Percentiles rank a stretch among this genome's conserved stretches.
Evolutionary conservation across 2,329 filamentous ascomycete species (phyloP).

Genomic region (Fusarium kyushuense): DNA sequence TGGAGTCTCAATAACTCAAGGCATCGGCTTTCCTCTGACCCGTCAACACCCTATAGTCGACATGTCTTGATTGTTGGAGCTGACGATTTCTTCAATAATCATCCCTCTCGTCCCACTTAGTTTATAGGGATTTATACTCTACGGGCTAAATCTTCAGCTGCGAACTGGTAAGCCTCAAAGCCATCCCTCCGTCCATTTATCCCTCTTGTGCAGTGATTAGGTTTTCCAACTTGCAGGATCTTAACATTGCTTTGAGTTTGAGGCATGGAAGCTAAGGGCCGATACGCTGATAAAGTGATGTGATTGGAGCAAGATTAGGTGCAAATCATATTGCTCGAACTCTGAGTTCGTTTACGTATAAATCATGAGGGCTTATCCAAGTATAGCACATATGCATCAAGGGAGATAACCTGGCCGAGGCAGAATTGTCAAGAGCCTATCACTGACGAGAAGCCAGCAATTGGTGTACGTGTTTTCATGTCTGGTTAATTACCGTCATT

Average conservation of each 20-base stretch:
- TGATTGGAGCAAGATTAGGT: constrained; percentile 24
- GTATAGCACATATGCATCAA: constrained; percentile 16
- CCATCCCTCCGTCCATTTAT: constrained; percentile 1
- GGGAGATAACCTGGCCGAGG: constrained; percentile 9
- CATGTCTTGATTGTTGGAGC: not conserved
- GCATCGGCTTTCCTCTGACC: constrained; percentile 1
- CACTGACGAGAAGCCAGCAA: constrained; percentile 1
- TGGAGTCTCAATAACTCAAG: constrained; percentile 3
- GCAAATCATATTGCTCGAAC: constrained; percentile 26
- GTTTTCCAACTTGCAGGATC: constrained; percentile 22
- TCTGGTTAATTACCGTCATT: constrained; percentile 13
- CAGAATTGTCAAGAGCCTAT: constrained; percentile 19
- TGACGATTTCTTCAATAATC: constrained; percentile 28
- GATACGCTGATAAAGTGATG: constrained; percentile 24
- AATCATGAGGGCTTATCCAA: constrained; percentile 9
- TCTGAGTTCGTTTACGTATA: constrained; percentile 16
- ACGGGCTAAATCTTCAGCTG: constrained; percentile 39
- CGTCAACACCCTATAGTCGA: constrained; percentile 15
- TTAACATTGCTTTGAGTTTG: constrained; percentile 12
- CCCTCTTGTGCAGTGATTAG: constrained; percentile 7
- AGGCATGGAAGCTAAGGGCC: constrained; percentile 13
- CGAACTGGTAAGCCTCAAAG: constrained; percentile 30
- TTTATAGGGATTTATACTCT: constrained; percentile 32
- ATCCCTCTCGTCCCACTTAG: constrained; percentile 23
- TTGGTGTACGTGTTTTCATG: constrained; percentile 11